Percentiles rank a stretch among this genome's conserved stretches.
phyloP scores from a whole-genome alignment of 2,329 filamentous ascomycete species.

The Ascochyta lentis region DNA sequence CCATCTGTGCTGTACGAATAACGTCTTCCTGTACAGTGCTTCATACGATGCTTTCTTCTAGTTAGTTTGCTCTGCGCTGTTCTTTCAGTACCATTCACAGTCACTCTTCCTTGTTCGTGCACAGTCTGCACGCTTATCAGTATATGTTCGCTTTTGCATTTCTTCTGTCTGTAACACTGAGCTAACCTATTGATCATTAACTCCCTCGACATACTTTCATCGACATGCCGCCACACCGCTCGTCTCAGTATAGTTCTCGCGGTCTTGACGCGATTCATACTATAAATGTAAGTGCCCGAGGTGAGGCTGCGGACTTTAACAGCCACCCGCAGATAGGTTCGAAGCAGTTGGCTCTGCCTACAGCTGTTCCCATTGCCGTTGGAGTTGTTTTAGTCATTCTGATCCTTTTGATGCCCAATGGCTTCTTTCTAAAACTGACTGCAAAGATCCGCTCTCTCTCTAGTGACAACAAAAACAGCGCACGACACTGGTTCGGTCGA shows the following conservation, averaged over 20 bases:
- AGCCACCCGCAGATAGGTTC: neutral
- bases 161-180: no score
- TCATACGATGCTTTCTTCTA: no score
- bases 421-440: neutral
- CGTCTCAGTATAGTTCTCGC: neutral
- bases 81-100: neutral
- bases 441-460: neutral
- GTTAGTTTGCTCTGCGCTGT: neutral
- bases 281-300: neutral
- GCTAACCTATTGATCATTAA: no score
- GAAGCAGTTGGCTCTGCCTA: neutral
- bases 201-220: neutral
- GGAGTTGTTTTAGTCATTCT: neutral
- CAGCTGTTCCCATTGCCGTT: neutral
- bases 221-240: neutral
- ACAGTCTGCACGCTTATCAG: neutral
- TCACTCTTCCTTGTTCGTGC: neutral
- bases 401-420: neutral
- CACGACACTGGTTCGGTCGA: neutral
- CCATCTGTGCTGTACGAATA: no score
- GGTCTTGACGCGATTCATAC: neutral
- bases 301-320: neutral
- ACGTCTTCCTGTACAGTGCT: no score
- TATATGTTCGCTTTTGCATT: neutral
- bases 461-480: neutral